Base-by-base conservation (phyloP, 2,329 filamentous ascomycete species). In the Grosmannia huntii region DNA sequence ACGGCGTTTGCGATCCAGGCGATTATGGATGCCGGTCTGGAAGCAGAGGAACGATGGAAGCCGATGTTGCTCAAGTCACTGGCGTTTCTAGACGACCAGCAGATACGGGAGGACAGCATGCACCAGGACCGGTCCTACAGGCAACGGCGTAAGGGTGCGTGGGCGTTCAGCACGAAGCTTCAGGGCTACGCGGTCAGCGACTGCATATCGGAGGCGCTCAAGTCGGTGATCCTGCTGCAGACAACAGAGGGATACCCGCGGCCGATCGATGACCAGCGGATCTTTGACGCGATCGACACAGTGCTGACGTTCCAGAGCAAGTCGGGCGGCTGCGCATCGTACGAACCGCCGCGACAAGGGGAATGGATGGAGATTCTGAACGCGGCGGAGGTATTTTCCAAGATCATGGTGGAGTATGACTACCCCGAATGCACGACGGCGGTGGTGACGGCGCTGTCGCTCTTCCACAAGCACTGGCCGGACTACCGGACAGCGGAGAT, bases 321-420 rank as follows among this genome's bases (percentile, higher is more conserved):
- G 51, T 87, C 85, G 12, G 91, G 91, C 25, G 94, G 90, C 4
- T 92, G 90, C 68, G 88, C 90, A 0, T 94, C 90, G 19, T 99
- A 99, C 69, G 94, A 99, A 68, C 82, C 82, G 1, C 86, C 86
- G 1, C 83, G 94, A 28, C 92, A 87, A 2, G 86, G 88, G 11
- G 79, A 87, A 64, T 82, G 81, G 64, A 70, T 97, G 64, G 94
- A 99, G 70, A 79, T 85, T 69, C 80, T 99, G 50, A 99, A 99
- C 67, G 92, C 92, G 0, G 94, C 94, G 1, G 94, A 99, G 69
- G 91, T 99, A 0, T 99, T 99, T 70, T 91, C 90, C 16, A 82
- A 85, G 23, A 99, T 99, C 73, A 99, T 99, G 94, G 86, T 99
- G 57, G 92, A 97, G 68, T 99, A 99, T 70, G 90, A 96, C 69